Evolutionary conservation across 495 filamentous ascomycete genomes (phyloP).

Genomic region (Viridothelium virens): DNA sequence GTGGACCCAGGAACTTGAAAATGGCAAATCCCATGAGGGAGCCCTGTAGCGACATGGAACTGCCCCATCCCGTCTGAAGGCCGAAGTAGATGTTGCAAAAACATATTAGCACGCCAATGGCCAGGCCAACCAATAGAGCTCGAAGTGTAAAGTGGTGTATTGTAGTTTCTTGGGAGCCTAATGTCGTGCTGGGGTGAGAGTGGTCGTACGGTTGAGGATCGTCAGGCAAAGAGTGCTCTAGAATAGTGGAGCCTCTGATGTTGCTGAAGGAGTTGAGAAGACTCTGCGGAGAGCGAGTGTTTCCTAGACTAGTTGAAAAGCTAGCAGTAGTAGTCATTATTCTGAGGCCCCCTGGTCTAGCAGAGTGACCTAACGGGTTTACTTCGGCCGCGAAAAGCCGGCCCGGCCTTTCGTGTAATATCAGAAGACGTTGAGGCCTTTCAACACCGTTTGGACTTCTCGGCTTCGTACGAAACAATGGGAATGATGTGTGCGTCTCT

Average conservation of each 20-base stretch:
- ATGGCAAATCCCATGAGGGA: slow-evolving; percentile 89
- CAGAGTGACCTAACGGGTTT: neutral
- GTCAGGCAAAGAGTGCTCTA: neutral
- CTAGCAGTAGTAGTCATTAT: neutral
- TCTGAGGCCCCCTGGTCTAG: neutral
- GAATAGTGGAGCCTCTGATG: neutral
- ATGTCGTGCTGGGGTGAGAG: neutral
- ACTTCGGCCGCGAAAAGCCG: neutral
- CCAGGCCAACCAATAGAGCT: slow-evolving; percentile 66
- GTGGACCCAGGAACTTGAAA: slow-evolving; percentile 53
- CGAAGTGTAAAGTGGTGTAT: slow-evolving; percentile 64
- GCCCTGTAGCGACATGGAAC: slow-evolving; percentile 78
- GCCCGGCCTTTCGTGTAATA: too few species aligned
- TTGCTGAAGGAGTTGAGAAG: neutral
- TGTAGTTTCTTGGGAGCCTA: neutral
- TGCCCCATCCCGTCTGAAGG: slow-evolving; percentile 86
- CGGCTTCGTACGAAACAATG: neutral
- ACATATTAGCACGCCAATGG: slow-evolving; percentile 77
- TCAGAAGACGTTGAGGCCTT: neutral
- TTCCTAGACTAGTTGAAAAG: neutral
- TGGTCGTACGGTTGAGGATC: neutral
- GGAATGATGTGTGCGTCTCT: neutral
- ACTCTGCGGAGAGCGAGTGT: neutral
- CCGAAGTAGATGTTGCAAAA: slow-evolving; percentile 97
- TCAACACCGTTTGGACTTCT: neutral